These are phyloP conservation scores for Solioccasus polychromus DNA, from an alignment of 768 basidiomycete species.

Conservation along the genomic window DNA sequence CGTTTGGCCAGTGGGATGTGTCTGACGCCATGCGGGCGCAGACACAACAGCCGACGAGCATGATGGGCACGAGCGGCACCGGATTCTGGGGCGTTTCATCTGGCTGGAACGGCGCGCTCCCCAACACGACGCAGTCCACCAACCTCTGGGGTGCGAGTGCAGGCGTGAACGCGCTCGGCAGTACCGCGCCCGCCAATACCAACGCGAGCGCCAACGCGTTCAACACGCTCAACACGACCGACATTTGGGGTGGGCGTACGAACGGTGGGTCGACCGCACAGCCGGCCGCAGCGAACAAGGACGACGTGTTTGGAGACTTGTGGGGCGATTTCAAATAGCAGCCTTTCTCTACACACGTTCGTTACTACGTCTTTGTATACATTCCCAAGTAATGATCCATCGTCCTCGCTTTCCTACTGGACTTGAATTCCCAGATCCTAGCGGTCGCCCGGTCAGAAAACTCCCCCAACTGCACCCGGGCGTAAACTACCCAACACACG, in stretches of 20 bases:
- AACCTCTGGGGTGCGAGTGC: constrained; percentile 35
- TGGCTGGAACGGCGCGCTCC: constrained; percentile 49
- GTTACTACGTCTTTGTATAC: too few species aligned
- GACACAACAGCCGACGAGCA: constrained; percentile 39
- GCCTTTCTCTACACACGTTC: too few species aligned
- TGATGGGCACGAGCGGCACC: constrained; percentile 52
- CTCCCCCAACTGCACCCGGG: too few species aligned
- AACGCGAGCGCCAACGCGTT: constrained; percentile 24
- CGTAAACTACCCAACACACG: too few species aligned
- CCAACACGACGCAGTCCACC: constrained; percentile 24
- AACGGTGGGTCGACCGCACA: constrained; percentile 34
- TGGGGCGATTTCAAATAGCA: constrained; percentile 78
- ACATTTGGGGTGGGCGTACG: constrained; percentile 57
- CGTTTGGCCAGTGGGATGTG: constrained; percentile 38
- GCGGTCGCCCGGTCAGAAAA: too few species aligned
- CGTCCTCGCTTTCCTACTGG: too few species aligned
- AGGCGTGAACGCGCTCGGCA: constrained; percentile 17
- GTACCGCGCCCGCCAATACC: too few species aligned
- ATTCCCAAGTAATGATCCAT: too few species aligned
- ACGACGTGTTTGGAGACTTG: constrained; percentile 78
- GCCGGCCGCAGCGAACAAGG: constrained; percentile 51
- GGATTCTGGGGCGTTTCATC: constrained; percentile 68
- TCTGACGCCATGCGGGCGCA: constrained; percentile 13
- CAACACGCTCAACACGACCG: constrained; percentile 39
- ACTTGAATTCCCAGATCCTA: constrained; percentile 12